These are phyloP conservation scores for Neurospora sp. DNA, from an alignment of 495 filamentous ascomycete genomes.

Conservation along the genomic window DNA sequence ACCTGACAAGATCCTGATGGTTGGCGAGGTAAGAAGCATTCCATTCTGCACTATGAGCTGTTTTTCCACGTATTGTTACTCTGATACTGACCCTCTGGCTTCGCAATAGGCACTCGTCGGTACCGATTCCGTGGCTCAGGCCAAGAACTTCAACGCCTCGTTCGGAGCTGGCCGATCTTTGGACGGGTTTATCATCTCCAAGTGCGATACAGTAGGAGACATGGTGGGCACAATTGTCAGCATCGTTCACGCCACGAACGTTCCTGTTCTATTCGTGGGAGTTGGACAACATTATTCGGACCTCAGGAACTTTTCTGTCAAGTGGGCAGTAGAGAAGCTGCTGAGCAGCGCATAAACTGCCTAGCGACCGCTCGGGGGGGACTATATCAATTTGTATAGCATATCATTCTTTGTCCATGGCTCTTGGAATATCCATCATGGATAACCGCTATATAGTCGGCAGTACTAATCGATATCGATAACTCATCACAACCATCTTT, in stretches of 20 bases:
- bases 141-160: conserved; percentile 85
- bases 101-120: conserved; percentile 65
- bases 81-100: conserved; percentile 7
- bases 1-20: conserved; percentile 98
- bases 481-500: background rate
- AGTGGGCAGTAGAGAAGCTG: conserved; percentile 73
- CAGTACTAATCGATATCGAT: background rate
- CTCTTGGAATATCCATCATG: background rate
- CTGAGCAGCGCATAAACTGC: conserved; percentile 35
- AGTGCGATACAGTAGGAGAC: conserved; percentile 97
- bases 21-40: conserved; percentile 58
- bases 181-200: conserved; percentile 96
- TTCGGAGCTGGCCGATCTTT: conserved; percentile 73
- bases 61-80: background rate
- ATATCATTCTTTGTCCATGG: background rate
- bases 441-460: background rate
- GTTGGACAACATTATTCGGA: conserved; percentile 97
- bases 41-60: background rate
- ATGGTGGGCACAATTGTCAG: conserved; percentile 97
- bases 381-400: background rate
- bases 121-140: conserved; percentile 88
- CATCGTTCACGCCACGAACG: conserved; percentile 94
- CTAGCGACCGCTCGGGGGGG: background rate
- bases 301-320: conserved; percentile 82
- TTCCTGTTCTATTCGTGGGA: conserved; percentile 87